Conservation (phyloP, 495 filamentous ascomycete species). For the Trichoderma gamsii region DNA sequence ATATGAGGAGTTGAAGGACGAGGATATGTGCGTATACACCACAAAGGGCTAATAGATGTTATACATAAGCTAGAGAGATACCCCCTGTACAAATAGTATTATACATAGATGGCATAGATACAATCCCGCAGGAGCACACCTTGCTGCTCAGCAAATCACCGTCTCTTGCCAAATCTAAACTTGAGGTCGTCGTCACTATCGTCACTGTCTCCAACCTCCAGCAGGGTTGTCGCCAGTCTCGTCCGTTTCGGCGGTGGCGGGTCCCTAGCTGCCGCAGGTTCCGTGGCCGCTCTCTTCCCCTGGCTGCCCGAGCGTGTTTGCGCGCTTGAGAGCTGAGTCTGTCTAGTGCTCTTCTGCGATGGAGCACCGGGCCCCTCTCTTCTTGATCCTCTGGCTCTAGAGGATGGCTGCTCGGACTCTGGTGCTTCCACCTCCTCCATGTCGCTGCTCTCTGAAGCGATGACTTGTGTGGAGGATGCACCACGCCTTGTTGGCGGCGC, state of each 20-base stretch:
- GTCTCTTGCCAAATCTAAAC: constrained; percentile 41
- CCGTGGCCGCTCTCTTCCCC: constrained; percentile 35
- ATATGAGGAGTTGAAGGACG: neutral
- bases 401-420: constrained; percentile 14
- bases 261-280: constrained; percentile 29
- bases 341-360: constrained; percentile 29
- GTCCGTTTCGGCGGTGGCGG: constrained; percentile 19
- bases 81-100: constrained; percentile 10
- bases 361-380: constrained; percentile 23
- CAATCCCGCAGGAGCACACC: neutral
- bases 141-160: constrained; percentile 11
- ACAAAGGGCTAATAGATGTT: constrained; percentile 24
- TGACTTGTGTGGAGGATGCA: constrained; percentile 4
- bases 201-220: constrained; percentile 29
- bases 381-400: constrained; percentile 26
- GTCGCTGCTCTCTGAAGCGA: constrained; percentile 9
- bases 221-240: constrained; percentile 34
- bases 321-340: constrained; percentile 22
- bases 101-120: neutral
- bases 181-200: constrained; percentile 50
- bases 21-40: constrained; percentile 25
- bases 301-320: constrained; percentile 19
- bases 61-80: constrained; percentile 21
- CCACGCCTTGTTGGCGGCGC: neutral
- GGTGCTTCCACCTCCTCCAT: neutral